phyloP scores from a whole-genome alignment of 352 stramenopile species.

The Plasmopara viticola region DNA sequence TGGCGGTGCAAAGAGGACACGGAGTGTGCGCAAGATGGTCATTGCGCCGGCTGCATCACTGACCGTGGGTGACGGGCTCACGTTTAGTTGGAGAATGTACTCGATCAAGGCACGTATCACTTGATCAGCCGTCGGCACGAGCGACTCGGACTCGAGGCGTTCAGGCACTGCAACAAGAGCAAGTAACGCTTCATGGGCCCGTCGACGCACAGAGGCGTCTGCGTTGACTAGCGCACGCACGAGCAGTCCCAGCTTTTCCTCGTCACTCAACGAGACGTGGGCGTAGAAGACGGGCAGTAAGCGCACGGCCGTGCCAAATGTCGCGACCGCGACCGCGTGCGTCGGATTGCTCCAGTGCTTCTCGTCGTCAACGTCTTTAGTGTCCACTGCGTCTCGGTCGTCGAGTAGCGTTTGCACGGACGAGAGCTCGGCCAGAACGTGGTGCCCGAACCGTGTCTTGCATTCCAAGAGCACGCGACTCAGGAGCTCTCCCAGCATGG shows the following conservation, averaged over 20 bases:
- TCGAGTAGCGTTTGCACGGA: conserved; percentile 4
- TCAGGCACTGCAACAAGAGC: conserved; percentile 19
- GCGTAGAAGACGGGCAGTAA: conserved; percentile 42
- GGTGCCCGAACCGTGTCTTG: conserved; percentile 54
- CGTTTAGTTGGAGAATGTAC: conserved; percentile 51
- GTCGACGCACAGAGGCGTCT: conserved; percentile 30
- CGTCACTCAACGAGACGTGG: conserved; percentile 40
- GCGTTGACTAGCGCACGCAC: conserved; percentile 45
- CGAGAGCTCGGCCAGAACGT: conserved; percentile 31
- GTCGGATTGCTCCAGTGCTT: conserved; percentile 43
- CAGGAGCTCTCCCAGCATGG: conserved; percentile 49
- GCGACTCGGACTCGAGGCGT: conserved; percentile 5
- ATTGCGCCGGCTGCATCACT: conserved; percentile 23
- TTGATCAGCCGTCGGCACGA: conserved; percentile 16
- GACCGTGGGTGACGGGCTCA: conserved; percentile 10
- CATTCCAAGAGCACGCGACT: conserved; percentile 65
- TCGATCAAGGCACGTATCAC: conserved; percentile 56
- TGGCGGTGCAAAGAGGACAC: conserved; percentile 26
- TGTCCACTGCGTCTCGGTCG: conserved; percentile 2
- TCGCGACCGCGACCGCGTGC: conserved; percentile 39
- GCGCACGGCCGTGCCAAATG: conserved; percentile 38
- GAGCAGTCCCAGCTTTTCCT: conserved; percentile 62
- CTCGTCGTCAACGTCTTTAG: conserved; percentile 3
- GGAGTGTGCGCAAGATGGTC: conserved; percentile 27
- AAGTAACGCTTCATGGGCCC: conserved; percentile 32